Base-by-base conservation (phyloP, 169 alveolate genomes). In the Ichthyophthirius multifiliis region DNA sequence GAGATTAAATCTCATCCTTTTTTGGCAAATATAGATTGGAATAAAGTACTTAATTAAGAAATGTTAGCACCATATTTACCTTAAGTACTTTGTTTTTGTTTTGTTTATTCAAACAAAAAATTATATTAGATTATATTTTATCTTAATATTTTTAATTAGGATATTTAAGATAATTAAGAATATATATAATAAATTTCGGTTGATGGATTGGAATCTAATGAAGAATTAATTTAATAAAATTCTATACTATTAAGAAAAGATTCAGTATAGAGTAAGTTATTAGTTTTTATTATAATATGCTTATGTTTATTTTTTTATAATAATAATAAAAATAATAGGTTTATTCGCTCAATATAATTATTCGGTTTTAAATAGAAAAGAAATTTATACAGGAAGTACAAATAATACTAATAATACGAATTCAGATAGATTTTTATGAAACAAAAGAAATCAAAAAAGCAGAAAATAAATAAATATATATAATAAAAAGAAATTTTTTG, bases 1-100 rank as follows among this genome's bases (percentile, higher is more conserved):
- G 96, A 94, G 80, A 91, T 90, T 1, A 93, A 91, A 75, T 63
- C 88, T 5, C 97, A 93, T 82, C 89, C 93, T 37, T 93, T 95
- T 95, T 79, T 93, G 30, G 80, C 77, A 75, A 67, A 88, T 35
- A 83, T 86, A 76, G 74, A 78, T 31, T 93, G 95, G 94, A 27
- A 82, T 32, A 89, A 84, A 45, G 65, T 92, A 16, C 46, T 75
- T 13, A 83, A 86, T 32, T 83, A 85, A 82, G 82, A 84, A 79
- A 37, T 90, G 3, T 76, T 80, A 41, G 55, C 96, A 13, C 94
- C 94, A 2, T 93, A 44, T 71, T 77, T 76, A 4, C 43, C 46
- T n/a, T n/a, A n/a, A n/a, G n/a, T n/a, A n/a, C n/a, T 9, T 12
- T 5, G 13, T 65, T 65, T 39, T 18, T 37, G n/a, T n/a, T n/a